Evolutionary conservation across 306 rosid genomes (phyloP).

Genomic region (Trichosanthes cucumerina): DNA sequence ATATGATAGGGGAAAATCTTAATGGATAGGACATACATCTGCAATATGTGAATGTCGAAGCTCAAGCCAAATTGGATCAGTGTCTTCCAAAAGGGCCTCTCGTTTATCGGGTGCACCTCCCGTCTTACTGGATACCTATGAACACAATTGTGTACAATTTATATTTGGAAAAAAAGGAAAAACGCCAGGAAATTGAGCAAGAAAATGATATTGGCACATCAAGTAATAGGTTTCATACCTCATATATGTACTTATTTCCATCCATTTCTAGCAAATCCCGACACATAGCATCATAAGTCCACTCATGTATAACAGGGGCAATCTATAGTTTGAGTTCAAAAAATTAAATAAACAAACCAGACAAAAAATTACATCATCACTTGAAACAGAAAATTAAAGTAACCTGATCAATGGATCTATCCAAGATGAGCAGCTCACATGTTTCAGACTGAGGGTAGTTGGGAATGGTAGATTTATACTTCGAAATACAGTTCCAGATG

Average conservation of each 20-base stretch:
- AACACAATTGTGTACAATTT: slow-evolving; percentile 10
- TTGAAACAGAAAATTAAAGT: slow-evolving; percentile 13
- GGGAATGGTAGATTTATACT: slow-evolving; percentile 67
- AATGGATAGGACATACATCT: slow-evolving; percentile 46
- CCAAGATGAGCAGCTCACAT: slow-evolving; percentile 83
- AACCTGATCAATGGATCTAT: slow-evolving; percentile 91
- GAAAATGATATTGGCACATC: slow-evolving; percentile 1
- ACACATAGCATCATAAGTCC: slow-evolving; percentile 98
- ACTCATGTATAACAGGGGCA: slow-evolving; percentile 94
- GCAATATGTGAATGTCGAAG: slow-evolving; percentile 91
- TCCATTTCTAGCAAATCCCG: slow-evolving; percentile 77
- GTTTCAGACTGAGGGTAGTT: slow-evolving; percentile 76
- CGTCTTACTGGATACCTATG: slow-evolving; percentile 71
- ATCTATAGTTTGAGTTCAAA: slow-evolving; percentile 36
- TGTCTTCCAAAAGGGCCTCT: slow-evolving; percentile 69
- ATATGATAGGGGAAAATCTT: background rate
- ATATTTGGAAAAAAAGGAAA: slow-evolving; percentile 4
- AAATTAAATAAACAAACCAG: slow-evolving; percentile 15
- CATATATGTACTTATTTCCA: slow-evolving; percentile 67
- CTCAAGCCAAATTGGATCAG: slow-evolving; percentile 84
- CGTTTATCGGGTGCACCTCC: slow-evolving; percentile 65
- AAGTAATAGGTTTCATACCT: slow-evolving; percentile 31
- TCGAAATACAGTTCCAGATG: slow-evolving; percentile 59
- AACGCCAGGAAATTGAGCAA: slow-evolving; percentile 3
- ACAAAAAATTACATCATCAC: slow-evolving; percentile 3